Base-by-base conservation (phyloP, 2,329 filamentous ascomycete species). In the Aspergillus tubingensis region DNA sequence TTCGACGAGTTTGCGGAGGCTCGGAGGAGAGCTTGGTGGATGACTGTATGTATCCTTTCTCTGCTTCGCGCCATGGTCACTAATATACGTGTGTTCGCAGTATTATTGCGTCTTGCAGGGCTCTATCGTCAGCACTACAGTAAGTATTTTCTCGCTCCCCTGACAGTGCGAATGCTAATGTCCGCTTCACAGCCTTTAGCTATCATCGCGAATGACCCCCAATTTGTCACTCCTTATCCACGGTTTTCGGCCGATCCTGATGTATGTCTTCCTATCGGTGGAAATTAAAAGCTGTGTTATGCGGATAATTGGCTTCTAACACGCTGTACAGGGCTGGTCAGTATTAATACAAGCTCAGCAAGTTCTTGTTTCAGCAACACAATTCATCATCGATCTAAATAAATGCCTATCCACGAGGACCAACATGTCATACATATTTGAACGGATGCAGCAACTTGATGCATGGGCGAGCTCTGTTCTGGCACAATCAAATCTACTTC, bases 21-120 rank as follows among this genome's bases (percentile, higher is more conserved):
- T 44, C 74, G 70, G 56, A 70, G 77, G 47, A 72, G 79, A 68
- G 77, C 78, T 43, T 81, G 79, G 79, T 81, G 79, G 79, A 81
- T 81, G 78, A 80, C 77, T 62, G 78, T 80, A 71, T 57, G 70
- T 38, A 38, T 5, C 6, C 17, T 43, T 57, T 4, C 19, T 10
- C 10, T 3, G 10, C n/a, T 17, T 4, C 52, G 54, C 25, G 32
- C 38, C 51, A 54, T 17, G 21, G 36, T 52, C 32, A 8, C 47
- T 50, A 50, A 50, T 38, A 38, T 8, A 61, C 61, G 23, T 57
- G 25, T n/a, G 4, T 47, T 30, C 13, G 6, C 62, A 80, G 77
- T 81, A 79, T 60, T 79, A 79, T 61, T 78, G 75, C 61, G 74
- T 78, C 41, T 72, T 79, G 23, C 79, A 81, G 67, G 75, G 77